Base-by-base conservation (phyloP, 78 protist genomes). In the Isochrysis galbana region DNA sequence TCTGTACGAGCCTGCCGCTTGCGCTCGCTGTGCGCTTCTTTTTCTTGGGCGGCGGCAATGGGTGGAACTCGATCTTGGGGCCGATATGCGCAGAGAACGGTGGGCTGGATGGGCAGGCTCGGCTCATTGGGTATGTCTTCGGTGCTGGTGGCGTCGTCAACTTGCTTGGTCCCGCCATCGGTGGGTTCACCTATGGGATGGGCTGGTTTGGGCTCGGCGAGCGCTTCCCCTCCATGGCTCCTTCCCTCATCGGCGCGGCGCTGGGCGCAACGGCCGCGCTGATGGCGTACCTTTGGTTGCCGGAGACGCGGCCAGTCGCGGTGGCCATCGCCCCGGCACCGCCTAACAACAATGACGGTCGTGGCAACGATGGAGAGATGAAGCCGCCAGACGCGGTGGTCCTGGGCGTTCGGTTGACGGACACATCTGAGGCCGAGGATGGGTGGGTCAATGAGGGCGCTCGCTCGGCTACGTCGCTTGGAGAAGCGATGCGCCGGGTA, bases 251-350 rank as follows among this genome's bases (percentile, higher is more conserved):
- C 87, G 87, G 87, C 36, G 47, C 34, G 1, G 87, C 29, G 46
- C 84, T 74, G n/a, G 84, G 46, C 46, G 32, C 29, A 41, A 29
- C 25, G 14, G 84, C 46, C 26, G 84, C 46, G 45, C n/a, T 23
- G 45, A 5, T 17, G 29, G 29, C 84, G 17, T 34, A 5, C 2
- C n/a, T 21, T 41, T 38, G 44, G 45, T 29, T 74, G 46, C 84
- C 84, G 26, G 84, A 74, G 84, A 74, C 84, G 25, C 21, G 11
- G n/a, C 82, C n/a, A n/a, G n/a, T n/a, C n/a, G n/a, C n/a, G n/a
- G n/a, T n/a, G n/a, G n/a, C n/a, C n/a, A n/a, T n/a, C n/a, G n/a
- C n/a, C n/a, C 84, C 29, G 84, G n/a, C 3, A 32, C 72, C 14
- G 72, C 72, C 32, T 7, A 7, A 7, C 61, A 51, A 51, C 29